Base-by-base conservation (phyloP, 2,329 filamentous ascomycete genomes). In the Epichloe sp. region DNA sequence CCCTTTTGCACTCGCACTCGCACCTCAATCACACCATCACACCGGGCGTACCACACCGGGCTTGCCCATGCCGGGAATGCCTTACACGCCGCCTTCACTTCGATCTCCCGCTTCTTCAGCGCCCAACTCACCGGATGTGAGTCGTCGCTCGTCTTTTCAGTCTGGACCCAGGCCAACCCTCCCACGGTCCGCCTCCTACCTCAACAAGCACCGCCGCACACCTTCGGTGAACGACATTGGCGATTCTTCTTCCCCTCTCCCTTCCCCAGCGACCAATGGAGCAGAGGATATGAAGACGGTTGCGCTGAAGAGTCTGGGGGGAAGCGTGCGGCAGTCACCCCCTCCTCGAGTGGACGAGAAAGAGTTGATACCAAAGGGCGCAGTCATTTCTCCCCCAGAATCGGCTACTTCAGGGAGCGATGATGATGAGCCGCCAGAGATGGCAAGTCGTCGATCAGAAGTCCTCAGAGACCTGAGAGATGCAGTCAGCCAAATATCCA, bases 321-420 rank as follows among this genome's bases (percentile, higher is more conserved):
- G 53, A 21, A 87, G 81, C 68, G 72, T 94, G 55, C 81, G 87
- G 60, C 86, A 90, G 66, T 94, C 89, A 46, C 88, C 88, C 15
- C 84, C 87, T n/a, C 87, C 88, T 17, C 69, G 88, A 56, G 87
- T 82, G 56, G 82, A 88, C 69, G 77, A 73, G 26, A 67, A 80
- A 53, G 72, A 79, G 17, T 44, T 56, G 56, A 93, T 95, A 66
- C 88, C 89, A 42, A 80, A 81, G 55, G 88, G 88, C 54, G 89
- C 88, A 56, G 80, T 95, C 59, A 86, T 95, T 53, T 96, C 91
- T 0, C 91, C 91, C 90, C 91, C 91, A 10, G 91, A 96, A 61
- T 95, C 90, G 36, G 77, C 79, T 6, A 78, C 79, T 40, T 86
- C 84, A 57, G 90, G 84, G 26, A 89, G 90, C 66, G 90, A 95